These are phyloP conservation scores for Nakaseomyces sp. DNA, from an alignment of 1,139 yeast genomes.

Conservation along the genomic window DNA sequence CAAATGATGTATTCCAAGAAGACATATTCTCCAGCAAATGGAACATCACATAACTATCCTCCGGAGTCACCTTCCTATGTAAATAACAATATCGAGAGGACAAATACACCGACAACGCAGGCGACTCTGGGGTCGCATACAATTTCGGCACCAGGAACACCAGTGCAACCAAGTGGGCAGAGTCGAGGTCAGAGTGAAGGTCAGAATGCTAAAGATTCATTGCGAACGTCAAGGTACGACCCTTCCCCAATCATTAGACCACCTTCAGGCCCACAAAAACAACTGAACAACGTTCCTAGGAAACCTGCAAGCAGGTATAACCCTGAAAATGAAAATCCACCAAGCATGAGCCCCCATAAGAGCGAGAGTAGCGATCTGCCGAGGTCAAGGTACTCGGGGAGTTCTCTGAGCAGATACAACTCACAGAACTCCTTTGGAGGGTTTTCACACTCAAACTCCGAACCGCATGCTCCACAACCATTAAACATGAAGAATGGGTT, in stretches of 20 bases:
- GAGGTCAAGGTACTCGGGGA: constrained; percentile 17
- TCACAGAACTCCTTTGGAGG: constrained; percentile 7
- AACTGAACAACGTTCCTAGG: constrained; percentile 6
- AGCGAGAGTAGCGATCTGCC: constrained; percentile 3
- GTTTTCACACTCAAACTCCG: neutral
- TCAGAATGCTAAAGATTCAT: constrained; percentile 6
- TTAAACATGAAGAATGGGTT: neutral
- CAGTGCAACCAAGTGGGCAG: constrained; percentile 6
- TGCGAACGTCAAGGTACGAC: constrained; percentile 23
- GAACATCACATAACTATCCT: neutral
- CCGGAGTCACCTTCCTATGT: neutral
- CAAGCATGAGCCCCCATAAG: neutral
- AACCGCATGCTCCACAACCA: neutral
- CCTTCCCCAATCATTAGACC: constrained; percentile 11
- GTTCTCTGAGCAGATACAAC: constrained; percentile 20
- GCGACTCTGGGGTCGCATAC: constrained; percentile 4
- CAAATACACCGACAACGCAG: constrained; percentile 5
- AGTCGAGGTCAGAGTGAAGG: no score
- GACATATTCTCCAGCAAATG: constrained; percentile 4
- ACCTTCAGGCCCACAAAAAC: constrained; percentile 4
- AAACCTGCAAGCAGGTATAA: constrained; percentile 17
- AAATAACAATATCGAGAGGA: constrained; percentile 6
- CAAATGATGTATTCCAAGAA: constrained; percentile 12
- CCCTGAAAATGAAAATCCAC: constrained; percentile 11
- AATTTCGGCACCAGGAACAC: constrained; percentile 6